Conservation (phyloP, 805 yeast genomes). For the Teunomyces lycoperdinae region DNA sequence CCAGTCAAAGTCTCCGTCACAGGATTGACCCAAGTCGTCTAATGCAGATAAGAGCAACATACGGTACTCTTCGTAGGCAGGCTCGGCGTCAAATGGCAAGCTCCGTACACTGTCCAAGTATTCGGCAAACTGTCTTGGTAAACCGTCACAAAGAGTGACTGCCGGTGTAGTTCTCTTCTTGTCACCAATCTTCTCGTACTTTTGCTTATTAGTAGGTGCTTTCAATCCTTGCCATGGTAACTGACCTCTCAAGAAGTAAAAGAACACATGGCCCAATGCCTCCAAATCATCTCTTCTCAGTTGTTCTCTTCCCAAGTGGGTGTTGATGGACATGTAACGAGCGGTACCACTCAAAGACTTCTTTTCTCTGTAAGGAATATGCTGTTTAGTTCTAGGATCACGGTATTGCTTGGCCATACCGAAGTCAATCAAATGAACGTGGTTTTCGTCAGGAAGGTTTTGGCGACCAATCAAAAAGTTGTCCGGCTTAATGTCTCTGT, state of each 20-base stretch:
- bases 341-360: slow-evolving; percentile 84
- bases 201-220: slow-evolving; percentile 81
- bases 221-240: slow-evolving; percentile 90
- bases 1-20: slow-evolving; percentile 79
- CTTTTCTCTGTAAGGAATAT: slow-evolving; percentile 78
- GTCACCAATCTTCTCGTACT: slow-evolving; percentile 81
- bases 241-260: slow-evolving; percentile 74
- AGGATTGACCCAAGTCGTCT: slow-evolving; percentile 53
- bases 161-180: slow-evolving; percentile 71
- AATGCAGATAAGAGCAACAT: slow-evolving; percentile 59
- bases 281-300: slow-evolving; percentile 81
- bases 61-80: slow-evolving; percentile 68
- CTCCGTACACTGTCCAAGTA: slow-evolving; percentile 67
- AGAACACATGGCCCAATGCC: slow-evolving; percentile 77
- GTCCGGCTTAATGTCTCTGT: slow-evolving; percentile 82
- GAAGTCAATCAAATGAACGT: slow-evolving; percentile 73
- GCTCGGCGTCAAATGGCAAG: slow-evolving; percentile 74
- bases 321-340: slow-evolving; percentile 82
- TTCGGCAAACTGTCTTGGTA: slow-evolving; percentile 73
- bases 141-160: slow-evolving; percentile 56
- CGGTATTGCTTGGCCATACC: slow-evolving; percentile 87
- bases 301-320: slow-evolving; percentile 85
- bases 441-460: slow-evolving; percentile 57
- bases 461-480: slow-evolving; percentile 71
- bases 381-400: slow-evolving; percentile 76